Base-by-base conservation (phyloP, 257 asterid genomes). In the Solanum virginianum region DNA sequence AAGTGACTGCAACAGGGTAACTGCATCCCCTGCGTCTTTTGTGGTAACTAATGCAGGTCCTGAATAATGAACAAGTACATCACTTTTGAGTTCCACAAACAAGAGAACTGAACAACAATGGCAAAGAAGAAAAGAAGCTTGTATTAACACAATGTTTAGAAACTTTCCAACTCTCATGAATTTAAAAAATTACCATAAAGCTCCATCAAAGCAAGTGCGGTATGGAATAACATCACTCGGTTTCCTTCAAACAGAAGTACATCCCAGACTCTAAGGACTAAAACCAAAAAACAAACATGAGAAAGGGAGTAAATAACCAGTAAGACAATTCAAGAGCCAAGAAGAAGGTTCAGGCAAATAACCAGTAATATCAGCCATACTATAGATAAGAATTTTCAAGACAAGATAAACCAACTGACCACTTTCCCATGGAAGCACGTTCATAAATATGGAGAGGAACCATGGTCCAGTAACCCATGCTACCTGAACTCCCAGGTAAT, bases 401-500 rank as follows among this genome's bases (percentile, higher is more conserved):
- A 36, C 60, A 29, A 79, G 66, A 79, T 53, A 53, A 79, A 79
- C 60, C 65, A 53, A 68, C 97, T 89, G 88, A 95, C 99, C 99
- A 82, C 95, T 94, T 94, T 94, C 99, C 99, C 99, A 95, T 84
- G 99, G 98, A 88, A 95, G 99, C 97, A 95, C 92, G 91, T 94
- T 95, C 95, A 94, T 92, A 87, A 92, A 95, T 84, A 95, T 91
- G 17, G 98, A 90, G 88, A 95, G 98, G 90, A 95, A 94, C 99
- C 98, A 95, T 24, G 98, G 97, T 62, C 95, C 98, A 57, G 93
- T 88, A 62, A 94, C 97, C 99, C 98, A 94, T 82, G 98, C 98
- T 87, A 95, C 97, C 91, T 95, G 95, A 72, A 95, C 97, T 87
- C 99, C 98, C 79, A 95, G 90, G 93, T 94, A 95, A 92, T 95